Base-by-base conservation (phyloP, 768 basidiomycete species). In the Termitomyces sp. region DNA sequence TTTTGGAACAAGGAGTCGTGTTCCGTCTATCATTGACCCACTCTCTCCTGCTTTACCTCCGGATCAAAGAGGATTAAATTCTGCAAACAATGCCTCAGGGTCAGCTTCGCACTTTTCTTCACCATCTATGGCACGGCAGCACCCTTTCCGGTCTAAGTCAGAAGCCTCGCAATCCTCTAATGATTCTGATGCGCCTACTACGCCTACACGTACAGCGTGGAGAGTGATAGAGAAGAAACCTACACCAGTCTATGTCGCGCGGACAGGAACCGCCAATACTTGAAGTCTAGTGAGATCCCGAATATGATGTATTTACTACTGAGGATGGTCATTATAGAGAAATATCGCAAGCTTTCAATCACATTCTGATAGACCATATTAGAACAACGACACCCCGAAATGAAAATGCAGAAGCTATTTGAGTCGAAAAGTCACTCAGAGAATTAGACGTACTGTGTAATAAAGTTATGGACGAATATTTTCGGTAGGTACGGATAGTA, bases 181-280 rank as follows among this genome's bases (percentile, higher is more conserved):
- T 5, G 45, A 20, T 26, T 30, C 33, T 6, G 50, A 52, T 20
- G 36, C 38, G n/a, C 33, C 50, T n/a, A 22, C 14, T 16, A 61
- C 60, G 5, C 57, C 52, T 28, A 57, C 56, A 13, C 52, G 60
- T n/a, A 61, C 60, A 22, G 60, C 60, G 13, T 61, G 60, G 60
- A 56, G 60, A 16, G 49, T 44, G 4, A 56, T 61, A 18, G 55
- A 61, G 22, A 54, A 45, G 33, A 61, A 50, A 14, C 46, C 43
- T 16, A n/a, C 52, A 28, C 40, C 57, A 18, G 44, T 54, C 28
- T 44, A 49, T 49, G 46, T 43, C 2, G 24, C 57, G 24, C 38
- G 52, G 22, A 20, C 46, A n/a, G 47, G 20, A 11, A 14, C 40
- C 16, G 41, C 30, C 28, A 14, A 40, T 24, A 11, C 40, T 20